Conservation (phyloP, 2,329 filamentous ascomycete species). For the Didymella pomorum region DNA sequence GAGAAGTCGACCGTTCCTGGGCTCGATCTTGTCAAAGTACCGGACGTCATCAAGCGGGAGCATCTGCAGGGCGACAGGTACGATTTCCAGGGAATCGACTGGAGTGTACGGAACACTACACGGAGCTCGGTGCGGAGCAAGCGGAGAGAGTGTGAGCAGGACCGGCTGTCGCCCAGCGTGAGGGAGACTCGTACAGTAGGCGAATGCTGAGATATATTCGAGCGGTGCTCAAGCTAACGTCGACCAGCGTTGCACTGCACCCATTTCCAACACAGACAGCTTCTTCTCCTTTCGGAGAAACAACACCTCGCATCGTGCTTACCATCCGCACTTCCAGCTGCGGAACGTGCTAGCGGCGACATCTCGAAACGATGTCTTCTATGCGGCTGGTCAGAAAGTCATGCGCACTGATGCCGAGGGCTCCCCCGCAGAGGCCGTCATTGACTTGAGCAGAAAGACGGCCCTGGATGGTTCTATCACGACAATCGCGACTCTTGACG, state of each 20-base stretch:
- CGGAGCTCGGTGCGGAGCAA: conserved; percentile 36
- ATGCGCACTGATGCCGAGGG: conserved; percentile 60
- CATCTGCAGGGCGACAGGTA: conserved; percentile 46
- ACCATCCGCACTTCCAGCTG: conserved; percentile 66
- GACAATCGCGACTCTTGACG: conserved; percentile 60
- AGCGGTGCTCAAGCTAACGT: neutral
- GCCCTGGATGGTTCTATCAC: conserved; percentile 57
- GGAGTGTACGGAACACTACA: conserved; percentile 43
- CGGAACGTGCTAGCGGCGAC: conserved; percentile 65
- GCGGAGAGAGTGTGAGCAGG: conserved; percentile 35
- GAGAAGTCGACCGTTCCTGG: conserved; percentile 27
- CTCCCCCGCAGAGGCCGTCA: conserved; percentile 51
- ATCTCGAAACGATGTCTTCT: conserved; percentile 64
- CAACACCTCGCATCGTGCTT: conserved; percentile 59
- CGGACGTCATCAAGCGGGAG: conserved; percentile 39
- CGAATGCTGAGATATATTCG: neutral
- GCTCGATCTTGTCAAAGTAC: conserved; percentile 37
- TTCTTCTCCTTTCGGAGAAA: conserved; percentile 60
- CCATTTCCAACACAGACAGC: conserved; percentile 52
- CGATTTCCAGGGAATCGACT: conserved; percentile 52
- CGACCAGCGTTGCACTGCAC: conserved; percentile 20
- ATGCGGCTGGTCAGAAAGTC: conserved; percentile 58
- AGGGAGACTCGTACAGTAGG: conserved; percentile 34
- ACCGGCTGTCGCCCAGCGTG: conserved; percentile 28
- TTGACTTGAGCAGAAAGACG: conserved; percentile 58